These are phyloP conservation scores for Phialophora chinensis DNA, from an alignment of 2,329 filamentous ascomycete species.

Conservation along the genomic window DNA sequence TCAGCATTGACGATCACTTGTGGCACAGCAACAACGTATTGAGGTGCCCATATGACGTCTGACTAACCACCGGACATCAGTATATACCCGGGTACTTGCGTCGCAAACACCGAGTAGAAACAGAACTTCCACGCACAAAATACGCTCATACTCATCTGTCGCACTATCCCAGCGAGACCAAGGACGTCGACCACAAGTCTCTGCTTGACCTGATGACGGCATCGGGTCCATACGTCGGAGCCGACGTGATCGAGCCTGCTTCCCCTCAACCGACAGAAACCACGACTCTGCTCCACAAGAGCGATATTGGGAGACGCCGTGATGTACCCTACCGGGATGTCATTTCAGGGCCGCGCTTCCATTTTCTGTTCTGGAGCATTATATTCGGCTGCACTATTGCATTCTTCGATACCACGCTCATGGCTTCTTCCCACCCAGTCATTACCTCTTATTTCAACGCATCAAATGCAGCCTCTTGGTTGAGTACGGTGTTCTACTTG, in stretches of 20 bases:
- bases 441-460: slow-evolving; percentile 80
- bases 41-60: slow-evolving; percentile 11
- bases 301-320: slow-evolving; percentile 4
- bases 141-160: neutral
- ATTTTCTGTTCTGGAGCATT: slow-evolving; percentile 66
- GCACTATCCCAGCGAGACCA: neutral
- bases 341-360: slow-evolving; percentile 56
- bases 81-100: neutral
- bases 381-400: slow-evolving; percentile 62
- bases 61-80: neutral
- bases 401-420: slow-evolving; percentile 78
- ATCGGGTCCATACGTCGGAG: neutral
- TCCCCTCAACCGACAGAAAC: slow-evolving; percentile 24
- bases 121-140: neutral
- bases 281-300: slow-evolving; percentile 24
- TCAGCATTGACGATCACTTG: slow-evolving; percentile 9
- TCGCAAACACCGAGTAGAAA: neutral
- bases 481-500: slow-evolving; percentile 78
- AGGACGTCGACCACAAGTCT: neutral
- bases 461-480: slow-evolving; percentile 80
- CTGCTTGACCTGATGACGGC: neutral
- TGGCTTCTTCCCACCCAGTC: slow-evolving; percentile 80
- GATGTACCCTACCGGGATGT: slow-evolving; percentile 29
- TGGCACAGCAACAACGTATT: slow-evolving; percentile 7
- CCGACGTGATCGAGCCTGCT: slow-evolving; percentile 5